Conservation (phyloP, 306 rosid genomes). For the Inga oerstediana region DNA sequence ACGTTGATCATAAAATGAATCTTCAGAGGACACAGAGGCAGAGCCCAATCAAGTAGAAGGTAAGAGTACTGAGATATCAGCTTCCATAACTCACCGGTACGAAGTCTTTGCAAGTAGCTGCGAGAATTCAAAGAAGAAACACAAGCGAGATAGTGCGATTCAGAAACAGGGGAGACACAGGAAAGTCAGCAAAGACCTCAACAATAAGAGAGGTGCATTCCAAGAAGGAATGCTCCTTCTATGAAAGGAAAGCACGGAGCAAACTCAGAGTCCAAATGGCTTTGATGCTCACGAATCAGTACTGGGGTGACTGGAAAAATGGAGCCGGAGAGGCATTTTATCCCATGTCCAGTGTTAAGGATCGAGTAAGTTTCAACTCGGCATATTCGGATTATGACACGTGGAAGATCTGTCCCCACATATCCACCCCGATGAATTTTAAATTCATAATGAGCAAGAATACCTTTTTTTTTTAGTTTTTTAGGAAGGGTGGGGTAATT, state of each 20-base stretch:
- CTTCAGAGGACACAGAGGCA: background rate
- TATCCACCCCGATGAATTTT: background rate
- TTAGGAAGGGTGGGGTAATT: too few species aligned
- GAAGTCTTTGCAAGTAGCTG: background rate
- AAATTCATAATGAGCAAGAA: background rate
- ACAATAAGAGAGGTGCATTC: slow-evolving; percentile 29
- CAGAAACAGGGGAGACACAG: background rate
- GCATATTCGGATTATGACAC: slow-evolving; percentile 36
- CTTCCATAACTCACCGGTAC: background rate
- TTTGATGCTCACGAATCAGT: background rate
- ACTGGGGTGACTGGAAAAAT: background rate
- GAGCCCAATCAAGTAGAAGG: slow-evolving; percentile 1
- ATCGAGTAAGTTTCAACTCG: slow-evolving; percentile 41
- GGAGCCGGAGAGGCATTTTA: slow-evolving; percentile 26
- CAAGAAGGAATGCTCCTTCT: slow-evolving; percentile 44
- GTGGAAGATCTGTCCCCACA: slow-evolving; percentile 13
- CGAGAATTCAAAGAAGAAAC: background rate
- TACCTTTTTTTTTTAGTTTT: too few species aligned
- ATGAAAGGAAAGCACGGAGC: background rate
- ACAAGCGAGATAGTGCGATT: background rate
- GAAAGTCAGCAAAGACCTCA: background rate
- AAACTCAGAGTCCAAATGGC: background rate
- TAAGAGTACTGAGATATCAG: background rate
- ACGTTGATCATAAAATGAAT: background rate
- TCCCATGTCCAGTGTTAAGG: slow-evolving; percentile 28